These are phyloP conservation scores for Brassica balearica DNA, from an alignment of 441 rosid species.

Conservation along the genomic window DNA sequence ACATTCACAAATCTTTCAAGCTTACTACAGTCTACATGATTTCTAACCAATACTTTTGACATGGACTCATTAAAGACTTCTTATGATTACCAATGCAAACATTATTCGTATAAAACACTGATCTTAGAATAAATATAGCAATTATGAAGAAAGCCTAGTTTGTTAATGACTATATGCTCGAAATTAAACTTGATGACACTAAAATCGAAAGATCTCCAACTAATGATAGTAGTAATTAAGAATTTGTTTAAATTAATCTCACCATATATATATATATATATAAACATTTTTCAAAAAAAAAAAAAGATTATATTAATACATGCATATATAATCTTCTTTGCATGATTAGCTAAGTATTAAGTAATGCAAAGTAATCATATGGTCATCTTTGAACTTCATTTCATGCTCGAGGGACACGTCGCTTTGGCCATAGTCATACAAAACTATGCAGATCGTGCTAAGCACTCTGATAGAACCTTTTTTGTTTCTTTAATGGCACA, in stretches of 20 bases:
- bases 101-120: background rate
- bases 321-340: slow-evolving; percentile 10
- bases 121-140: background rate
- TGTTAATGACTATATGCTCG: background rate
- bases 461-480: slow-evolving; percentile 21
- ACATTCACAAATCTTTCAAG: background rate
- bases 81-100: background rate
- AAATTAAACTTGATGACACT: background rate
- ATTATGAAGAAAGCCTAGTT: slow-evolving; percentile 1
- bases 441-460: slow-evolving; percentile 36
- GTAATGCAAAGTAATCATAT: background rate
- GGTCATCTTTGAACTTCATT: slow-evolving; percentile 20
- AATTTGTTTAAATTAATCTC: background rate
- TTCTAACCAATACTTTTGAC: background rate
- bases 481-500: background rate
- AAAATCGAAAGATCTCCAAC: background rate
- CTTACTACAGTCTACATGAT: background rate
- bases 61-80: background rate
- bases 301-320: background rate
- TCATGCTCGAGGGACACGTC: slow-evolving; percentile 10
- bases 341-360: slow-evolving; percentile 3
- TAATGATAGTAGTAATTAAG: background rate
- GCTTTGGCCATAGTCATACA: slow-evolving; percentile 27
- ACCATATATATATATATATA: background rate
- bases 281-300: no score